Conservation (phyloP, 129 eudicot species). For the Saussurea involucrata region DNA sequence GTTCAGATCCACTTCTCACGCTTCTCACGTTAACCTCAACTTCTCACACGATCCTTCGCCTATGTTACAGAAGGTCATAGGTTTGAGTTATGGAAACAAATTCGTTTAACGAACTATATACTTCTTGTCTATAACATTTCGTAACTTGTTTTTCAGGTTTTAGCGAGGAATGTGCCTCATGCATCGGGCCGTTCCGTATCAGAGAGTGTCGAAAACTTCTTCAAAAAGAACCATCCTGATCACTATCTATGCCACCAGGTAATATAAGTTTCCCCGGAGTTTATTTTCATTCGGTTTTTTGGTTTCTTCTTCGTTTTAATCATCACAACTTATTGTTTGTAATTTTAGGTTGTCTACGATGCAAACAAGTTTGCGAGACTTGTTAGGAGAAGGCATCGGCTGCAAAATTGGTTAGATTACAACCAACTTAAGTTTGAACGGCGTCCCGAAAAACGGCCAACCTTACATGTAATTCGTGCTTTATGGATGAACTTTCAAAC, state of each 20-base stretch:
- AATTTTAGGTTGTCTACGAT: constrained; percentile 79
- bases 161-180: constrained; percentile 76
- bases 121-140: constrained; percentile 1
- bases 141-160: constrained; percentile 49
- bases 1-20: no score
- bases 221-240: constrained; percentile 75
- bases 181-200: constrained; percentile 66
- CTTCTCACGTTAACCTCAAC: no score
- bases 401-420: constrained; percentile 96
- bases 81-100: not conserved
- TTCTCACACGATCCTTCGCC: no score
- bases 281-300: not conserved
- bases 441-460: constrained; percentile 77
- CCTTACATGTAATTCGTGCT: constrained; percentile 45
- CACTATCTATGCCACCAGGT: constrained; percentile 95
- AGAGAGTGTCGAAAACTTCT: constrained; percentile 71
- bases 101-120: not conserved
- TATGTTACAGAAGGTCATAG: not conserved
- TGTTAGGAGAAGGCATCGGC: constrained; percentile 63
- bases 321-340: constrained; percentile 3
- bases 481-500: not conserved
- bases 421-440: constrained; percentile 80
- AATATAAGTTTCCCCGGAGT: not conserved
- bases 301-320: not conserved
- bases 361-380: constrained; percentile 88